phyloP scores from a whole-genome alignment of 164 flowering plant genomes.

The Magnolia kwangsiensis region DNA sequence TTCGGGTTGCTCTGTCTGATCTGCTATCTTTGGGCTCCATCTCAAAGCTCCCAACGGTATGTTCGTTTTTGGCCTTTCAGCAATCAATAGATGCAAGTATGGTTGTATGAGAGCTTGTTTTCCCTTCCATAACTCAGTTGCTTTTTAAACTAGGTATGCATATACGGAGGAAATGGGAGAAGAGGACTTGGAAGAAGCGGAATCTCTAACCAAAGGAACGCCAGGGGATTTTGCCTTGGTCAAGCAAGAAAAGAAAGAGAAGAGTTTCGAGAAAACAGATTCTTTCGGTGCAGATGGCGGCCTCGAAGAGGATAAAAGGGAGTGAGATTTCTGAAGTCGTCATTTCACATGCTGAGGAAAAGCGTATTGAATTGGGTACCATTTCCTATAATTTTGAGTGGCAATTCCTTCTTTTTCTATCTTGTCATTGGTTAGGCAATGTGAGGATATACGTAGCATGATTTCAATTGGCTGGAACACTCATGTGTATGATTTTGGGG shows the following conservation, averaged over 20 bases:
- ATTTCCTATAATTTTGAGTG: neutral
- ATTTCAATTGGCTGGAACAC: neutral
- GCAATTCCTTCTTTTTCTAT: neutral
- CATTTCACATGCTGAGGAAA: neutral
- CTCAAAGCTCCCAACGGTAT: slow-evolving; percentile 84
- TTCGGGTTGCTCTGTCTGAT: slow-evolving; percentile 74
- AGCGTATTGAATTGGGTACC: neutral
- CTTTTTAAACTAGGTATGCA: slow-evolving; percentile 52
- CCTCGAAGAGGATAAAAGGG: slow-evolving; percentile 52
- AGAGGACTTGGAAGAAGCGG: slow-evolving; percentile 68
- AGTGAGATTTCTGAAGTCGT: slow-evolving; percentile 21
- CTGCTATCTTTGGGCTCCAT: slow-evolving; percentile 97
- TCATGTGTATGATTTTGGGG: neutral
- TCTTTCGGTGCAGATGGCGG: slow-evolving; percentile 36
- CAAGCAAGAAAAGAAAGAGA: slow-evolving; percentile 44
- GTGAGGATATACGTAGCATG: too few species aligned
- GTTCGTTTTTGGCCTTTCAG: neutral
- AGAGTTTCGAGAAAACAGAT: slow-evolving; percentile 16
- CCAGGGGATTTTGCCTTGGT: slow-evolving; percentile 56
- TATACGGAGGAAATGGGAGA: slow-evolving; percentile 66
- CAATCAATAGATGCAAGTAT: too few species aligned
- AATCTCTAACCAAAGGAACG: slow-evolving; percentile 48
- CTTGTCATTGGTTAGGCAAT: neutral
- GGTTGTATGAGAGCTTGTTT: too few species aligned
- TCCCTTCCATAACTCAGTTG: neutral